phyloP scores from a whole-genome alignment of 495 filamentous ascomycete species.

The Aspergillus kassunensis region DNA sequence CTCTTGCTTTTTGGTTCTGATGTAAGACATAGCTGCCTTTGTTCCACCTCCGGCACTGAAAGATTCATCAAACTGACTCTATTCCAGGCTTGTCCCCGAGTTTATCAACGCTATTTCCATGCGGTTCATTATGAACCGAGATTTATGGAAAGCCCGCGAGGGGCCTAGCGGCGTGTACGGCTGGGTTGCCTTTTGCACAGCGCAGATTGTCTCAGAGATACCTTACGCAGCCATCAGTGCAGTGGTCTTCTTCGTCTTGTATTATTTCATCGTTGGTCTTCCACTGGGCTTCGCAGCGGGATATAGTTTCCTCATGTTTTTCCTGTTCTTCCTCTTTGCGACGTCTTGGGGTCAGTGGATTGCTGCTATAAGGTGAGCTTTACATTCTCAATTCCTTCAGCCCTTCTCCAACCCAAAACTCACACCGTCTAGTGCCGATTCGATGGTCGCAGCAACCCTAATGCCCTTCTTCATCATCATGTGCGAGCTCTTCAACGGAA shows the following conservation, averaged over 20 bases:
- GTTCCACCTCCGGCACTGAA: no score
- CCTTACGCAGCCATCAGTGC: constrained; percentile 70
- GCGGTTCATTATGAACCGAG: constrained; percentile 67
- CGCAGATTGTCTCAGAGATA: constrained; percentile 70
- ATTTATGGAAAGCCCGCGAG: constrained; percentile 70
- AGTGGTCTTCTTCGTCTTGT: constrained; percentile 65
- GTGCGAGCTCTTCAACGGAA: constrained; percentile 66
- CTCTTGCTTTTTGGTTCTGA: constrained; percentile 75
- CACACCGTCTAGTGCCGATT: constrained; percentile 47
- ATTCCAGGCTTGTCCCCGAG: no score
- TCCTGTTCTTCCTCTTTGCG: constrained; percentile 73
- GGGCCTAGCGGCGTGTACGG: constrained; percentile 71
- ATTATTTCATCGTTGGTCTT: constrained; percentile 70
- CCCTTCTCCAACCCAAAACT: neutral
- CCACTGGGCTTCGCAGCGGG: constrained; percentile 58
- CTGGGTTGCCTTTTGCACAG: constrained; percentile 64
- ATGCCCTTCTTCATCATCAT: constrained; percentile 66
- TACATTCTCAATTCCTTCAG: neutral
- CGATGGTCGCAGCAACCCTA: constrained; percentile 65
- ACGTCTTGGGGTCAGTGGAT: constrained; percentile 70
- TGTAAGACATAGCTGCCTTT: no score
- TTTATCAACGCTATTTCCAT: constrained; percentile 76
- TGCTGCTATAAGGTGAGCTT: constrained; percentile 55
- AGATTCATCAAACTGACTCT: no score
- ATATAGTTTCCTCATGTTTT: constrained; percentile 78